Conservation (phyloP, 352 stramenopile species). For the Pythium sukuiense region DNA sequence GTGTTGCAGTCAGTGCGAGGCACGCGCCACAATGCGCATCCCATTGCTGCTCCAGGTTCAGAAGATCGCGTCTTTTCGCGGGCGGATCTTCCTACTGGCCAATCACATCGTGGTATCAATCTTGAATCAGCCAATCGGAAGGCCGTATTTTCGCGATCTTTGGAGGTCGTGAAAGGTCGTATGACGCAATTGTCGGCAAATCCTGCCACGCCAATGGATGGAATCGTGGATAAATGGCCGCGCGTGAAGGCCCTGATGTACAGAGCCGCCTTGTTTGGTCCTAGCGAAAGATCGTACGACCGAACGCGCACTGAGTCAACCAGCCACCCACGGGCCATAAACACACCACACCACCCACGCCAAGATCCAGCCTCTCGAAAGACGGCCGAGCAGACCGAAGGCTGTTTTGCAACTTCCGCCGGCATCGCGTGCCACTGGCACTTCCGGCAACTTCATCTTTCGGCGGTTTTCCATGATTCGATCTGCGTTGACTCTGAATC, state of each 20-base stretch:
- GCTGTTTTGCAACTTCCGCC: neutral
- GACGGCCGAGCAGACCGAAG: neutral
- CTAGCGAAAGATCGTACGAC: too few relatives aligned
- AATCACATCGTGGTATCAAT: neutral
- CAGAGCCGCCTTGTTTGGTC: neutral
- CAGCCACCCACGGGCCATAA: neutral
- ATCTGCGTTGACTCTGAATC: constrained; percentile 1
- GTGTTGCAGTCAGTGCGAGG: constrained; percentile 2
- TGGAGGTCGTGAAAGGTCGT: constrained; percentile 12
- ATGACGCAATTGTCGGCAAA: neutral
- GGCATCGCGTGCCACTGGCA: neutral
- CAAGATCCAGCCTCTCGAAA: neutral
- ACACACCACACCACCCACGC: neutral
- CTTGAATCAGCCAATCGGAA: neutral
- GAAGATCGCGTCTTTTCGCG: constrained; percentile 3
- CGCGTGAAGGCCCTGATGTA: neutral
- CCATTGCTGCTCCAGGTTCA: neutral
- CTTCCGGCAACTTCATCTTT: neutral
- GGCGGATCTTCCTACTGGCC: neutral
- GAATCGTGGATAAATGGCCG: neutral
- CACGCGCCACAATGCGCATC: neutral
- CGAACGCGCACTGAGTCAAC: neutral
- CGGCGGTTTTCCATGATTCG: constrained; percentile 6
- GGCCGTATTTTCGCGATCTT: constrained; percentile 5
- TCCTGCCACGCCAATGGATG: neutral